A percentile compares a stretch with the other conserved stretches of the same genome.
Evolutionary conservation across 768 basidiomycete genomes (phyloP).

Genomic region (Suillus bovinus): DNA sequence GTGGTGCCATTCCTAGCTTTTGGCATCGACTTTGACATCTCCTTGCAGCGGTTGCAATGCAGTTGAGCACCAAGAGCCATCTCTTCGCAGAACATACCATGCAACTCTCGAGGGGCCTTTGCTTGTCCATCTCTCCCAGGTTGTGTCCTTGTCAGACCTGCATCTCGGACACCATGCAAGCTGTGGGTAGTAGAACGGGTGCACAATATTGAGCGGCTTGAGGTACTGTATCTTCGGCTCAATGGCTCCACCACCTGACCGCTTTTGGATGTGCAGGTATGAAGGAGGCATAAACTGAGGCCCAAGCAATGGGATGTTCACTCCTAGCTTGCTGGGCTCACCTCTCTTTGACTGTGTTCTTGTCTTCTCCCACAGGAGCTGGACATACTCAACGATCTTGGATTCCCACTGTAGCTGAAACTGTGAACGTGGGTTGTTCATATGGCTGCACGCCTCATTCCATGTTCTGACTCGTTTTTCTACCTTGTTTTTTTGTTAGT

Average conservation of each 20-base stretch:
- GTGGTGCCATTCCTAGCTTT: too few relatives aligned
- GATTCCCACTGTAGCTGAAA: too few relatives aligned
- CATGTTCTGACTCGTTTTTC: too few relatives aligned
- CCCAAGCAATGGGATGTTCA: conserved; percentile 19
- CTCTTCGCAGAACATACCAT: conserved; percentile 1
- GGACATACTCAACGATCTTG: neutral
- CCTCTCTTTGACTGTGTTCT: conserved; percentile 8
- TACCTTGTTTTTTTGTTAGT: too few relatives aligned
- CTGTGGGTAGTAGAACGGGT: conserved; percentile 14
- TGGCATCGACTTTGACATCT: too few relatives aligned
- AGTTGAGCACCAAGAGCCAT: neutral
- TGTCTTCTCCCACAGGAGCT: conserved; percentile 14
- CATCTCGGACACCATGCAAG: neutral
- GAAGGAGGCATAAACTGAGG: conserved; percentile 24
- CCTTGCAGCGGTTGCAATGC: neutral
- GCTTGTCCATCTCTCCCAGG: conserved; percentile 9
- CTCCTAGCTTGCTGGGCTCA: conserved; percentile 1
- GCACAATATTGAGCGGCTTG: conserved; percentile 12
- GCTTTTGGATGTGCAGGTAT: conserved; percentile 16
- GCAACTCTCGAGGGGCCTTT: conserved; percentile 1
- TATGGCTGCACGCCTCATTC: too few relatives aligned
- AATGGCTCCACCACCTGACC: conserved; percentile 5
- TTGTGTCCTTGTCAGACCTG: neutral
- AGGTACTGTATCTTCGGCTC: conserved; percentile 18
- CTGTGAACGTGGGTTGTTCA: too few relatives aligned